phyloP scores from a whole-genome alignment of 2,329 filamentous ascomycete genomes.

The Neonectria faginata region DNA sequence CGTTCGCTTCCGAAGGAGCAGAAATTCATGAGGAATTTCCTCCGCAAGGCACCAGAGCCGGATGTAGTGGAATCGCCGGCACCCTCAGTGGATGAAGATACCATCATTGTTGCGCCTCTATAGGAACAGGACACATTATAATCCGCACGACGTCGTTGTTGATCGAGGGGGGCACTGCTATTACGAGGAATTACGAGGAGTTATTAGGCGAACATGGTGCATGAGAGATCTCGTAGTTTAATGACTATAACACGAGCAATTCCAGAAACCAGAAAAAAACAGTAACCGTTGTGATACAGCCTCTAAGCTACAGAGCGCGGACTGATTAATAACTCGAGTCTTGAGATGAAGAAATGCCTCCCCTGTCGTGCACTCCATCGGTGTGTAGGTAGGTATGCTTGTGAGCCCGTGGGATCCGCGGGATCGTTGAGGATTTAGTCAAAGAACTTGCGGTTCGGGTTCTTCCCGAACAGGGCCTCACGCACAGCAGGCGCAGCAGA shows the following conservation, averaged over 20 bases:
- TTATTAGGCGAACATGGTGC: conserved; percentile 15
- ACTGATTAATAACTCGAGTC: conserved; percentile 45
- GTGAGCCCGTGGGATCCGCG: conserved; percentile 26
- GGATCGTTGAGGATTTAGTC: conserved; percentile 68
- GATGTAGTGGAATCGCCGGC: conserved; percentile 3
- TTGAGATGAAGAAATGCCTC: conserved; percentile 37
- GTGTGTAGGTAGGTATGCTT: conserved; percentile 30
- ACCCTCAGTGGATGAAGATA: conserved; percentile 25
- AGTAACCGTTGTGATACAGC: conserved; percentile 50
- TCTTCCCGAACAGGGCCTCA: conserved; percentile 90
- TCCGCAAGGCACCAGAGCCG: conserved; percentile 47
- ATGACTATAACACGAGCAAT: conserved; percentile 43
- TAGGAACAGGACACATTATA: conserved; percentile 8
- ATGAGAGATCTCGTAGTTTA: conserved; percentile 37
- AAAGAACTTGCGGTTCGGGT: conserved; percentile 94
- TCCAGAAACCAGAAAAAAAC: conserved; percentile 40
- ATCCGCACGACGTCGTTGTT: background rate
- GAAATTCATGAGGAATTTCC: conserved; percentile 63
- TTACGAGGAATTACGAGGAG: conserved; percentile 1
- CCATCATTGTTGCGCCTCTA: conserved; percentile 36
- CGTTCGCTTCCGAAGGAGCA: conserved; percentile 57
- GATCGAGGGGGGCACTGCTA: background rate
- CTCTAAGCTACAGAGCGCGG: conserved; percentile 50
- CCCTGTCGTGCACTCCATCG: conserved; percentile 36
- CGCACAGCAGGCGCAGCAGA: conserved; percentile 87